A percentile compares a stretch with the other conserved stretches of the same genome.
Evolutionary conservation across 2,329 filamentous ascomycete genomes (phyloP).

Genomic region (Thelonectria blattea): DNA sequence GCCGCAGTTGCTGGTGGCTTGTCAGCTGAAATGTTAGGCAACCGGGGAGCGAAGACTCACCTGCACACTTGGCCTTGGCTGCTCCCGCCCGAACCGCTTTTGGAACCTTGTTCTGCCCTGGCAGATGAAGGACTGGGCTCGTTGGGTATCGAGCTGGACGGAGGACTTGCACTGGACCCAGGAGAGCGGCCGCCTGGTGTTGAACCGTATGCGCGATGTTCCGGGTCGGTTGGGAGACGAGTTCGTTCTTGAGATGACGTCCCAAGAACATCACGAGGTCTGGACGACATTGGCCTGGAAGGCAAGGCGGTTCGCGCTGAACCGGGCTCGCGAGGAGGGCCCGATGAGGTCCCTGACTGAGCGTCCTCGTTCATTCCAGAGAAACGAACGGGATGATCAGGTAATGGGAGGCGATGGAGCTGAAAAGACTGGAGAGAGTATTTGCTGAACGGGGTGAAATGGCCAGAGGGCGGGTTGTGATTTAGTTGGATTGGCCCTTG

Average conservation of each 20-base stretch:
- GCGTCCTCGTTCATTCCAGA: constrained; percentile 43
- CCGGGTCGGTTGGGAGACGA: constrained; percentile 33
- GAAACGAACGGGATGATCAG: constrained; percentile 17
- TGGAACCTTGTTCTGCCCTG: constrained; percentile 26
- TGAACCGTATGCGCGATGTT: constrained; percentile 28
- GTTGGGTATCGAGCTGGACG: constrained; percentile 35
- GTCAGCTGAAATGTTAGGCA: constrained; percentile 11
- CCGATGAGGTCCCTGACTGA: constrained; percentile 34
- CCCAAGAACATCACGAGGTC: constrained; percentile 33
- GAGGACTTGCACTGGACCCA: constrained; percentile 34
- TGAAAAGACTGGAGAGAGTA: constrained; percentile 8
- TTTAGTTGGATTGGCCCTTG: constrained; percentile 23
- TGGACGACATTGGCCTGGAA: constrained; percentile 46
- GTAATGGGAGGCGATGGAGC: constrained; percentile 7
- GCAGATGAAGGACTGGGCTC: constrained; percentile 40
- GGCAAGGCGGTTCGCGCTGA: constrained; percentile 46
- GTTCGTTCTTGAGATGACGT: constrained; percentile 29
- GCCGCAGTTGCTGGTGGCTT: constrained; percentile 77
- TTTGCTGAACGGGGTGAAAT: constrained; percentile 7
- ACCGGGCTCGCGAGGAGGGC: constrained; percentile 41
- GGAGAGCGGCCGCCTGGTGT: constrained; percentile 38
- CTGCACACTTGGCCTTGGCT: constrained; percentile 72
- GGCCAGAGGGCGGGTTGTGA: constrained; percentile 19
- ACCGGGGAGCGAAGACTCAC: constrained; percentile 50
- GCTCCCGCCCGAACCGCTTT: constrained; percentile 30